Conservation (phyloP, 305 asterid species). For the Fraxinus latifolia region DNA sequence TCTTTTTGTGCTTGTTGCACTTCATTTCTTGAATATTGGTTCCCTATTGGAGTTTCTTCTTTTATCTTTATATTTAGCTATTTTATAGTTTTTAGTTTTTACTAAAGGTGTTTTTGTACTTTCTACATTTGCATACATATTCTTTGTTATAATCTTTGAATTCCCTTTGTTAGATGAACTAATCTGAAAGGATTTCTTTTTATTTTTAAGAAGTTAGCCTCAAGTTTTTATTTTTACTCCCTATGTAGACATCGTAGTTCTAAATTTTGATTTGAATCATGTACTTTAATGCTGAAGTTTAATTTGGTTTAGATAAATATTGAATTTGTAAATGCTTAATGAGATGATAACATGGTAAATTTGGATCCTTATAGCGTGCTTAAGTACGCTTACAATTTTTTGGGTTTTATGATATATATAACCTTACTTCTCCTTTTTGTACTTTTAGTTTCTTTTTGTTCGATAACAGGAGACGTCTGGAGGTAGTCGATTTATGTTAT, state of each 20-base stretch:
- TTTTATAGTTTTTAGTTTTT: background rate
- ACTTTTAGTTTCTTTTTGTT: background rate
- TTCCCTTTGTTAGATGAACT: background rate
- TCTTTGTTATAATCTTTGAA: background rate
- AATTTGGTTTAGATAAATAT: background rate
- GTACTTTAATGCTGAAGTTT: background rate
- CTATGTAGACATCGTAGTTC: background rate
- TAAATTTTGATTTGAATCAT: background rate
- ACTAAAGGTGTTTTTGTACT: background rate
- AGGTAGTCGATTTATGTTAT: conserved; percentile 1
- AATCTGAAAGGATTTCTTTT: background rate
- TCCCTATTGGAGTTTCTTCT: background rate
- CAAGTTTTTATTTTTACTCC: background rate
- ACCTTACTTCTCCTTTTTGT: background rate
- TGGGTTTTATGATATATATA: conserved; percentile 1
- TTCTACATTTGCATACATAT: background rate
- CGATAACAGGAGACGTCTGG: background rate
- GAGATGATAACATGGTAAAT: background rate
- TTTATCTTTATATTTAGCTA: background rate
- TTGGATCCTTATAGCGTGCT: background rate
- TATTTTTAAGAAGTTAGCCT: background rate
- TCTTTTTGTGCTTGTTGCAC: background rate
- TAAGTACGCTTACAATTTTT: background rate
- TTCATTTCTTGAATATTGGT: background rate
- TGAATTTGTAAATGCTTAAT: background rate